Base-by-base conservation (phyloP, 2,329 filamentous ascomycete species). In the Gaeumannomyces sp. region DNA sequence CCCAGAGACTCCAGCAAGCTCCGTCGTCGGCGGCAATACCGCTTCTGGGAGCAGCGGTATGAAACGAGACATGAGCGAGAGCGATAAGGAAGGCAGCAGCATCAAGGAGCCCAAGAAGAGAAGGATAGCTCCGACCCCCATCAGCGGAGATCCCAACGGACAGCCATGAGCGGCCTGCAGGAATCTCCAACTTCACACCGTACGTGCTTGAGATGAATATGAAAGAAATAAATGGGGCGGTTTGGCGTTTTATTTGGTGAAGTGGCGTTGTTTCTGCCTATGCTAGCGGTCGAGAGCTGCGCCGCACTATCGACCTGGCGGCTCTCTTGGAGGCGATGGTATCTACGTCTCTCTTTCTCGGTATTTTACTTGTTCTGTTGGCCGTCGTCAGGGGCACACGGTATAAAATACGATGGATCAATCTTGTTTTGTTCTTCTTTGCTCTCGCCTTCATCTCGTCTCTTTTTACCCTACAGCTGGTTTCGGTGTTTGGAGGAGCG, bases 1-100 rank as follows among this genome's bases (percentile, higher is more conserved):
- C 2, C 95, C 94, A 0, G 90, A 96, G 74, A 98, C 94, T 3
- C 94, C 94, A 7, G 83, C 86, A 62, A 86, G 84, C 70, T 82
- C 84, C 6, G 80, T 81, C 65, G 81, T 75, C n/a, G 76, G 83
- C 22, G 75, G 73, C 57, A 76, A 72, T 59, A 68, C 72, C 1
- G 69, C 71, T 69, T 81, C 83, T 11, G 79, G 80, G 63, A 80
- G 75, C 60, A 72, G 74, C 3, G 83, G 83, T 35, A 76, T 78
- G 22, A 89, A 88, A 73, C 79, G 85, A 68, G 85, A 88, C 33
- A 80, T 80, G 16, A 82, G 79, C 29, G 84, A 85, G 66, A 79
- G 78, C 29, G 85, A 85, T 45, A 80, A 81, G 60, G 82, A 83
- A 22, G 80, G 84, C 8, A 67, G 71, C 10, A 53, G 45, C 45